Evolutionary conservation across 495 filamentous ascomycete species (phyloP).

Genomic region (Hyaloscypha variabilis): DNA sequence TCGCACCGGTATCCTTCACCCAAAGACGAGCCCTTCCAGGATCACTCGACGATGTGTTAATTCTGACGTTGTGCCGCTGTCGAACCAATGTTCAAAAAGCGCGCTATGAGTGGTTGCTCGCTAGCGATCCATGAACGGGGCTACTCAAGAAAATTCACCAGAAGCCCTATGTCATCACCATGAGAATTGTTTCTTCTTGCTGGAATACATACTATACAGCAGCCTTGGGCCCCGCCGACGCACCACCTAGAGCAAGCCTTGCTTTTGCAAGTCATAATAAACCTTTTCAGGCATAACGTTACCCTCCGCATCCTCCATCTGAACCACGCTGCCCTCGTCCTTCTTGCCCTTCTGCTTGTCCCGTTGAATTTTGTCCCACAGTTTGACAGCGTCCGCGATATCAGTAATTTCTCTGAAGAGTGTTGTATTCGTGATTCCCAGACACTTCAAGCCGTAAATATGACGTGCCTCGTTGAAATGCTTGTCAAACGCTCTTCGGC

Average conservation of each 20-base stretch:
- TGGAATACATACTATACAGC: constrained; percentile 21
- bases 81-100: not conserved
- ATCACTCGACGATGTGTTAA: not conserved
- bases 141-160: not conserved
- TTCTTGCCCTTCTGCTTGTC: constrained; percentile 81
- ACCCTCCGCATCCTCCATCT: constrained; percentile 97
- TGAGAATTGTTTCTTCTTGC: not conserved
- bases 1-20: no score
- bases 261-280: constrained; percentile 81
- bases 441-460: constrained; percentile 87
- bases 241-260: constrained; percentile 60
- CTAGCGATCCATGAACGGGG: not conserved
- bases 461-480: constrained; percentile 95
- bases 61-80: not conserved
- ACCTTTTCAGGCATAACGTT: constrained; percentile 99
- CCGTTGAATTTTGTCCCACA: constrained; percentile 92
- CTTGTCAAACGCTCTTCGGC: constrained; percentile 93
- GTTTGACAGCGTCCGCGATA: constrained; percentile 81
- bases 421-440: constrained; percentile 90
- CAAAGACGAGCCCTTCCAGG: no score
- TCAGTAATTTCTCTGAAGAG: constrained; percentile 92
- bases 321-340: constrained; percentile 79
- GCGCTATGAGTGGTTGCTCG: not conserved
- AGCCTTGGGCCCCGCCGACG: not conserved
- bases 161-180: not conserved